Evolutionary conservation across 176 grass and related monocot genomes (phyloP), one percentile per base, ranked within the genome.

Genomic region (Rhynchospora tenuis): DNA sequence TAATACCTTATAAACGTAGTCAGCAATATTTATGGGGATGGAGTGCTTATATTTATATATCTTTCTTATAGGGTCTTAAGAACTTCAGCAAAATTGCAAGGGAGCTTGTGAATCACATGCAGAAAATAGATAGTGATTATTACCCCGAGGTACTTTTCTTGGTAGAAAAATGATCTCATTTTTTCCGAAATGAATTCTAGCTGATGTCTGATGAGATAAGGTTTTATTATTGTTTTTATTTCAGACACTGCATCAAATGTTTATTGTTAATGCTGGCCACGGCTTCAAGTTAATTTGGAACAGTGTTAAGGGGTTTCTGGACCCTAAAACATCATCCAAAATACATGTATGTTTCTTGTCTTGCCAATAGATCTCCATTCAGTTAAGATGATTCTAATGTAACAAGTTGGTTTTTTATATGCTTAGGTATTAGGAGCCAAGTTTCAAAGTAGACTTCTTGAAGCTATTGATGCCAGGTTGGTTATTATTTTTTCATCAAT

Each of bases 161-260:
- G 47, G 88, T 59, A 38, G 33, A 38, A 38, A 38, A 38, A 38
- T 38, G 1, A 38, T 33, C 83, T 76, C 24, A 56, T 11, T 44
- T 14, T 57, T 56, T 78, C 70, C 48, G 58, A 43, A 44, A 85
- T 50, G 23, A 62, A 51, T 77, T 84, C 71, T 78, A 81, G 43
- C 72, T 68, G 52, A 68, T 85, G 85, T 29, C 52, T 43, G 79
- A 70, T 78, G 24, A 10, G 46, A 61, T 26, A 87, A 64, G 28
- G 60, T 46, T 82, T 4, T 80, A 20, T 17, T 77, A 1, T 48
- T 65, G 26, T 79, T 80, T 51, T 61, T 91, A 83, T 47, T 69
- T 78, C 93, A 99, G 96, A 99, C 93, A 70, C 77, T 95, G 58
- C 93, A 95, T 90, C 93, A 99, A 92, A 95, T 99, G 93, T 95